These are phyloP conservation scores for Wallacemonas sp. DNA, from an alignment of 208 protist species.

Conservation along the genomic window DNA sequence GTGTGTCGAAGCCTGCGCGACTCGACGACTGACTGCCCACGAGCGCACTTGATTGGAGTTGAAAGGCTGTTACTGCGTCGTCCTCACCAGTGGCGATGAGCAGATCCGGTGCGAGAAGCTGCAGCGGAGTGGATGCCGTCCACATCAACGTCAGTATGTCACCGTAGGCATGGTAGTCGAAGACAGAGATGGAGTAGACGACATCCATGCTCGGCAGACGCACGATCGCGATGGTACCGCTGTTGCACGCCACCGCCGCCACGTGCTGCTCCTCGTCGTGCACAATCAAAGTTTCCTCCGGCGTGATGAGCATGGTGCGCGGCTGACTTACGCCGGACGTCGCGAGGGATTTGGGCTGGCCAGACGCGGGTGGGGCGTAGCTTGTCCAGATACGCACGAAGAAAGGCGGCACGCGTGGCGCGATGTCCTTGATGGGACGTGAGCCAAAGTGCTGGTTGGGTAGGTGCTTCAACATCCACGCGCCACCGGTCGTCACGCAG, in stretches of 20 bases:
- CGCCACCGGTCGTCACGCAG: conserved; percentile 45
- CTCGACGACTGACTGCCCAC: not conserved
- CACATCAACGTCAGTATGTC: conserved; percentile 65
- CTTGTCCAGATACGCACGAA: conserved; percentile 61
- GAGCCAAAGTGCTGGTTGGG: conserved; percentile 37
- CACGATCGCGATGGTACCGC: conserved; percentile 57
- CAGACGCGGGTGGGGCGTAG: conserved; percentile 4
- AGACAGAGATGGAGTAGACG: conserved; percentile 34
- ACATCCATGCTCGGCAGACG: conserved; percentile 52
- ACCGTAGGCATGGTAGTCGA: conserved; percentile 69
- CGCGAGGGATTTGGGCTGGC: not conserved
- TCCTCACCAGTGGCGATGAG: conserved; percentile 74
- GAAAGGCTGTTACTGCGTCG: conserved; percentile 75
- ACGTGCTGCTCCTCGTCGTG: conserved; percentile 55
- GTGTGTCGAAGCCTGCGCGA: conserved; percentile 9
- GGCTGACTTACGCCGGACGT: not conserved
- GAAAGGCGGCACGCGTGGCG: conserved; percentile 53
- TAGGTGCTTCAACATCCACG: conserved; percentile 59
- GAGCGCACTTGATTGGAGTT: conserved; percentile 26
- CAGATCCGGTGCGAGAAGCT: conserved; percentile 55
- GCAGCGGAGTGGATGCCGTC: conserved; percentile 32
- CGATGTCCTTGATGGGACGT: conserved; percentile 49
- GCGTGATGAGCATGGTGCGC: conserved; percentile 25
- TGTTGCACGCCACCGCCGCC: conserved; percentile 62
- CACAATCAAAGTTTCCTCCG: conserved; percentile 38